Conservation (phyloP, 2,329 filamentous ascomycete genomes). For the Fusarium sp. region DNA sequence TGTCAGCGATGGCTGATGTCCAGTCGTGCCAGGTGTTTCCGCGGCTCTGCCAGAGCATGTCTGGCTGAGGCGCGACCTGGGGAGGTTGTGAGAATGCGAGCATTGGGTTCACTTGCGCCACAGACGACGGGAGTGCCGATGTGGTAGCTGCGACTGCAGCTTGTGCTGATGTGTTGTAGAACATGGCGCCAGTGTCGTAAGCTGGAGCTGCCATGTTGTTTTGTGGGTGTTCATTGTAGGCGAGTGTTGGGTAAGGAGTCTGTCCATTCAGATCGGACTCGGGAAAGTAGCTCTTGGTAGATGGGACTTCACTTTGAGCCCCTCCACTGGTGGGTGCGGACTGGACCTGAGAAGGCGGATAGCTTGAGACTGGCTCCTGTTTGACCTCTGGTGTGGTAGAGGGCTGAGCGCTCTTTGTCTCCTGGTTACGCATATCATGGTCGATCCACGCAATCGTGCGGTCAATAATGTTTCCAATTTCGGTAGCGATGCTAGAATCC, state of each 20-base stretch:
- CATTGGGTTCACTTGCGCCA: slow-evolving; percentile 52
- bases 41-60: slow-evolving; percentile 51
- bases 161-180: slow-evolving; percentile 45
- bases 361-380: slow-evolving; percentile 51
- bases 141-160: slow-evolving; percentile 35
- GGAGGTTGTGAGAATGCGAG: slow-evolving; percentile 55
- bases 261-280: slow-evolving; percentile 44
- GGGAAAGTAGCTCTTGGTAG: slow-evolving; percentile 49
- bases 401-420: slow-evolving; percentile 32
- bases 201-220: slow-evolving; percentile 33
- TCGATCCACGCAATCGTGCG: slow-evolving; percentile 66
- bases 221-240: slow-evolving; percentile 48
- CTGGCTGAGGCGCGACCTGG: slow-evolving; percentile 47
- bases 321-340: slow-evolving; percentile 22
- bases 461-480: slow-evolving; percentile 62
- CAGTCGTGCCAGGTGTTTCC: slow-evolving; percentile 67
- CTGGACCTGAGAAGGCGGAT: slow-evolving; percentile 27
- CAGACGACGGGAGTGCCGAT: slow-evolving; percentile 37
- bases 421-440: slow-evolving; percentile 58
- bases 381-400: slow-evolving; percentile 49
- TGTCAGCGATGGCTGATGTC: slow-evolving; percentile 63
- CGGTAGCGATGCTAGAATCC: slow-evolving; percentile 56
- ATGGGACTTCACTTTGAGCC: slow-evolving; percentile 32
- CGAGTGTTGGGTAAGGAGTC: slow-evolving; percentile 47
- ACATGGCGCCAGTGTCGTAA: slow-evolving; percentile 48